phyloP scores from a whole-genome alignment of 2,329 filamentous ascomycete species.

The Rasamsonia emersonii region DNA sequence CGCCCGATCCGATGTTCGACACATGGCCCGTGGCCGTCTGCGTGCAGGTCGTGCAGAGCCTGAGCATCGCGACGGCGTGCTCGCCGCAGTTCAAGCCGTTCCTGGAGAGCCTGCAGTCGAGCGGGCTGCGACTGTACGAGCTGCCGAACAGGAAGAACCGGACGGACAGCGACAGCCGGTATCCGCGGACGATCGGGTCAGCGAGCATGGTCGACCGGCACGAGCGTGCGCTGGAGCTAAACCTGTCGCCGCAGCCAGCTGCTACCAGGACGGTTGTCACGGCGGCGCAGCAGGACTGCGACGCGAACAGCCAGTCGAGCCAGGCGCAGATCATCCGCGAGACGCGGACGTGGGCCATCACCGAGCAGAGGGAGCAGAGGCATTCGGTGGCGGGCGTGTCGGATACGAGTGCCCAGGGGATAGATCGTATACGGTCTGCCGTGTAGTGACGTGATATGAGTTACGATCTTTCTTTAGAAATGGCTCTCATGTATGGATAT shows the following conservation, averaged over 20 bases:
- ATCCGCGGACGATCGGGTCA: slow-evolving; percentile 6
- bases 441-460: slow-evolving; percentile 2
- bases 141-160: slow-evolving; percentile 5
- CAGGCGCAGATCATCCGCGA: slow-evolving; percentile 13
- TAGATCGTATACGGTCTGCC: slow-evolving; percentile 5
- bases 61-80: slow-evolving; percentile 18
- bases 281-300: slow-evolving; percentile 8
- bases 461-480: slow-evolving; percentile 2
- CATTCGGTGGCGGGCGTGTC: too few relatives aligned
- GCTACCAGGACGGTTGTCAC: slow-evolving; percentile 8
- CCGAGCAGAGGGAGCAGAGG: too few relatives aligned
- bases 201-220: slow-evolving; percentile 3
- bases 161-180: slow-evolving; percentile 6
- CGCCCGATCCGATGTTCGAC: too few relatives aligned
- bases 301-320: slow-evolving; percentile 13
- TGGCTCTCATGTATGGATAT: slow-evolving; percentile 3
- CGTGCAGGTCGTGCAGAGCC: slow-evolving; percentile 13
- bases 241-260: too few relatives aligned
- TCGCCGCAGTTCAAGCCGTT: slow-evolving; percentile 16
- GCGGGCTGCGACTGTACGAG: slow-evolving; percentile 11
- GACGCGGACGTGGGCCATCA: slow-evolving; percentile 10
- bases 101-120: slow-evolving; percentile 14
- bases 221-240: slow-evolving; percentile 6
- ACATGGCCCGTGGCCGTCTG: too few relatives aligned
- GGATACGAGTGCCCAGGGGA: too few relatives aligned